Percentiles rank a stretch among this genome's conserved stretches.
Conservation (phyloP, 1,139 yeast genomes). For the Debaryomycetaceae sp. region DNA sequence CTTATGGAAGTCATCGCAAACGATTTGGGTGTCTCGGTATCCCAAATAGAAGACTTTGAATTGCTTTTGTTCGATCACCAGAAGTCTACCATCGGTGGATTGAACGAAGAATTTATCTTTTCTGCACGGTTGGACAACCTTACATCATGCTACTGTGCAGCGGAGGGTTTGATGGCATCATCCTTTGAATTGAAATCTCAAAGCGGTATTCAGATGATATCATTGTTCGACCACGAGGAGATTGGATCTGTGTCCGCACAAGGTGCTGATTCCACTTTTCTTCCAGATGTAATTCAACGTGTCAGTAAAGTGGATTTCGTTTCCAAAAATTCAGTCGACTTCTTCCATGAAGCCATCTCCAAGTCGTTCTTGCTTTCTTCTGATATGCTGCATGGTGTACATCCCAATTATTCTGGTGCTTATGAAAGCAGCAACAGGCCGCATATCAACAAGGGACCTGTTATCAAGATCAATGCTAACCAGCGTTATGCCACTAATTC, state of each 20-base stretch:
- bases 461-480: constrained; percentile 88
- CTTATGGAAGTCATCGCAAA: constrained; percentile 65
- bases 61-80: constrained; percentile 85
- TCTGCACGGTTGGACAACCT: constrained; percentile 93
- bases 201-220: constrained; percentile 62
- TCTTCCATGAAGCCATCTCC: constrained; percentile 63
- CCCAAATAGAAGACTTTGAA: constrained; percentile 83
- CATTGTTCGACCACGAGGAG: constrained; percentile 93
- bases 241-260: constrained; percentile 92
- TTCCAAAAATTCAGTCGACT: constrained; percentile 11
- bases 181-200: constrained; percentile 39
- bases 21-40: constrained; percentile 48
- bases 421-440: constrained; percentile 83
- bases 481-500: constrained; percentile 95
- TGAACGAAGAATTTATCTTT: constrained; percentile 85
- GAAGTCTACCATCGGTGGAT: constrained; percentile 77
- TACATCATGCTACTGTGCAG: constrained; percentile 79
- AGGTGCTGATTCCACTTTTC: constrained; percentile 91
- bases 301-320: constrained; percentile 44
- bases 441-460: constrained; percentile 82
- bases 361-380: constrained; percentile 88
- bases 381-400: constrained; percentile 96
- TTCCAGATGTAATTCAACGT: constrained; percentile 74
- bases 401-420: constrained; percentile 78
- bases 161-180: constrained; percentile 65